Evolutionary conservation across 2,329 filamentous ascomycete genomes (phyloP).

Genomic region (Leptographium flavum): DNA sequence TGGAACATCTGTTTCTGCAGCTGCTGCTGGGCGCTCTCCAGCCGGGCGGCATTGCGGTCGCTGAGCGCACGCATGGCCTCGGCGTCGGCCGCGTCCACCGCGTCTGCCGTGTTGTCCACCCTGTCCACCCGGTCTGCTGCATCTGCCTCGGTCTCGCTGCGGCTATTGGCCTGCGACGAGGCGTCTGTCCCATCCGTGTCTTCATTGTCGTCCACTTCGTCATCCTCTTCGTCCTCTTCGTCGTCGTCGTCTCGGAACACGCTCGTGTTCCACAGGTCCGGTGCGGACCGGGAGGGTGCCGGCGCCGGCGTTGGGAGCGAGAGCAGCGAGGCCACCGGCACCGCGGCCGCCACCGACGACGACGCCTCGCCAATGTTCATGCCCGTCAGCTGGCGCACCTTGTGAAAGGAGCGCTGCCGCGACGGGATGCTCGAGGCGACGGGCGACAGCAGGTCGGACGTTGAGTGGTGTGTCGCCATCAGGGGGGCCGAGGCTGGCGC

Average conservation of each 20-base stretch:
- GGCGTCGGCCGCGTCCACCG: not conserved
- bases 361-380: constrained; percentile 6
- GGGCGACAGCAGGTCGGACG: not conserved
- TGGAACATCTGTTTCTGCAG: not conserved
- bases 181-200: not conserved
- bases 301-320: no score
- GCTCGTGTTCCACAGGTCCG: constrained; percentile 8
- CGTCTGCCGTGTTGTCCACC: not conserved
- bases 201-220: not conserved
- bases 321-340: no score
- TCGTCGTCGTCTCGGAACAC: constrained; percentile 3
- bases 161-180: not conserved
- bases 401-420: constrained; percentile 7
- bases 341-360: no score
- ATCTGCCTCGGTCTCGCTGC: no score
- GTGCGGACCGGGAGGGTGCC: not conserved
- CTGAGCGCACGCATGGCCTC: not conserved
- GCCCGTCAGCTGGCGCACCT: constrained; percentile 9
- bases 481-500: not conserved
- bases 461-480: not conserved
- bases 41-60: not conserved
- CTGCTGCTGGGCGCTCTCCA: no score
- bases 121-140: not conserved
- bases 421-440: not conserved
- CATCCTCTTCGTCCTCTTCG: constrained; percentile 1